Evolutionary conservation across 768 basidiomycete genomes (phyloP).

Genomic region (Termitomyces sp.): DNA sequence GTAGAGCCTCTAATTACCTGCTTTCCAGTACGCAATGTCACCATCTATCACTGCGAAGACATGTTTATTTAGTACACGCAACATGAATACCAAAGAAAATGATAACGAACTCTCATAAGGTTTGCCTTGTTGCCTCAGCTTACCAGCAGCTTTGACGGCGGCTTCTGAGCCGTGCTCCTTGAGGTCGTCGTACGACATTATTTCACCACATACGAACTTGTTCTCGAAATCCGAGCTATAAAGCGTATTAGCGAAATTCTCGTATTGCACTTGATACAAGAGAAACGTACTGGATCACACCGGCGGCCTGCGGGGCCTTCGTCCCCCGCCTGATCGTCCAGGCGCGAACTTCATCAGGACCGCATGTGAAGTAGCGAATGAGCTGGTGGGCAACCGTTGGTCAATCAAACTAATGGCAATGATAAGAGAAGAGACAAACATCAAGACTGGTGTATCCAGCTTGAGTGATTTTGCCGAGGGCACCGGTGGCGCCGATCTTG

Average conservation of each 20-base stretch:
- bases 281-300: conserved; percentile 85
- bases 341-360: conserved; percentile 93
- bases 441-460: conserved; percentile 88
- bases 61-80: neutral
- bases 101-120: conserved; percentile 81
- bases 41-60: conserved; percentile 67
- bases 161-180: conserved; percentile 87
- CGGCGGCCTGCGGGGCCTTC: conserved; percentile 95
- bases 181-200: conserved; percentile 89
- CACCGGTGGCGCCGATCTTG: conserved; percentile 65
- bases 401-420: neutral
- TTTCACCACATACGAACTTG: conserved; percentile 97
- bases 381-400: conserved; percentile 39
- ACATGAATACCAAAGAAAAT: neutral
- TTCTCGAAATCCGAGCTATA: conserved; percentile 92
- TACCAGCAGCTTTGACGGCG: conserved; percentile 92
- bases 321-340: conserved; percentile 96
- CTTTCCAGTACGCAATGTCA: conserved; percentile 91
- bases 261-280: neutral
- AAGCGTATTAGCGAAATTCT: neutral
- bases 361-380: conserved; percentile 96
- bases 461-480: conserved; percentile 90
- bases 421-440: conserved; percentile 33
- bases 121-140: conserved; percentile 93
- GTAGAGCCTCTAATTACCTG: conserved; percentile 40